Conservation (phyloP, 2,329 filamentous ascomycete species). For the Aureobasidium uvarum region DNA sequence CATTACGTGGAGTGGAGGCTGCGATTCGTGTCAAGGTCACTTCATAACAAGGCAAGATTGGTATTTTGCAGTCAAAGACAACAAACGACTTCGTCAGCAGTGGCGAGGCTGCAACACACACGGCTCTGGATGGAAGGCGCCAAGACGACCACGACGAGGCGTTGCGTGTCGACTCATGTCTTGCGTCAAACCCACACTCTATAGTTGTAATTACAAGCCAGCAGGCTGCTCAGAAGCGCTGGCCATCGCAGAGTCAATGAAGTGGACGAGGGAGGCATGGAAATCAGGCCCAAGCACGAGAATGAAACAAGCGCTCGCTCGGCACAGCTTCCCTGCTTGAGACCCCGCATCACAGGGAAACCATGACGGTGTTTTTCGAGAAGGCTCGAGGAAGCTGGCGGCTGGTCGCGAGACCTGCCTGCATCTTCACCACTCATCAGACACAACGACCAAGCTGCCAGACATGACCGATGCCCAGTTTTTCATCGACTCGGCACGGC, state of each 20-base stretch:
- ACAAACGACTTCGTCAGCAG: conserved; percentile 21
- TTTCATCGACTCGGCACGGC: conserved; percentile 35
- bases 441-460: neutral
- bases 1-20: neutral
- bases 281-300: neutral
- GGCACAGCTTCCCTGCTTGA: conserved; percentile 8
- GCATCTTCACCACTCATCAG: neutral
- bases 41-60: neutral
- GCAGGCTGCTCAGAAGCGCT: neutral
- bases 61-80: neutral
- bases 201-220: too few species aligned
- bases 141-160: conserved; percentile 14
- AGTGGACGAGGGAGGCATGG: neutral
- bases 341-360: conserved; percentile 11
- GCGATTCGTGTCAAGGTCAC: neutral
- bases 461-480: conserved; percentile 41
- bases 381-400: neutral
- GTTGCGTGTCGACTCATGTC: neutral
- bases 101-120: conserved; percentile 19
- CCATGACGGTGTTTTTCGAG: conserved; percentile 22
- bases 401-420: conserved; percentile 1
- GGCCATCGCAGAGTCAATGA: neutral
- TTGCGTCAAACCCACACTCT: neutral
- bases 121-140: conserved; percentile 1
- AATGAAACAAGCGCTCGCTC: conserved; percentile 5